Conservation (phyloP, 2,329 filamentous ascomycete species). For the Trichoderma endophyticum region DNA sequence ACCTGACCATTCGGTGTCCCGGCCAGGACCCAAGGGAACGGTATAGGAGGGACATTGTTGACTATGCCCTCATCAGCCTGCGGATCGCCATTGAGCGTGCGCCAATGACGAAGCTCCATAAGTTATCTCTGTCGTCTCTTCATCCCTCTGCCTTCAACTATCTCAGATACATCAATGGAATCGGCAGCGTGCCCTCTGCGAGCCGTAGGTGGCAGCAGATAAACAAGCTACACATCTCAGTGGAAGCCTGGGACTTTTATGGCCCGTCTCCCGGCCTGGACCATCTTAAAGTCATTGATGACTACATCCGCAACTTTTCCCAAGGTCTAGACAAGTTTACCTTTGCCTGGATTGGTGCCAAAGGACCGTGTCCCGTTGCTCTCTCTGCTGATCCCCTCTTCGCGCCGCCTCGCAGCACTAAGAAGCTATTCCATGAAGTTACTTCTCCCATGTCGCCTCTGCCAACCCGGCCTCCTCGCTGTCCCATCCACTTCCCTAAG, state of each 20-base stretch:
- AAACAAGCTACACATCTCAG: slow-evolving; percentile 66
- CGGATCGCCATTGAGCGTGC: slow-evolving; percentile 78
- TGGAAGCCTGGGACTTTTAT: slow-evolving; percentile 66
- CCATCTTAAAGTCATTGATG: slow-evolving; percentile 75
- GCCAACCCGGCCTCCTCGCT: slow-evolving; percentile 49
- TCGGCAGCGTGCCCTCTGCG: slow-evolving; percentile 71
- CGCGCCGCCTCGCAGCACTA: slow-evolving; percentile 49
- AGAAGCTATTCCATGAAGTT: slow-evolving; percentile 62
- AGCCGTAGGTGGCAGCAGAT: slow-evolving; percentile 75
- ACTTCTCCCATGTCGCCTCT: slow-evolving; percentile 63
- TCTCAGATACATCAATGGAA: slow-evolving; percentile 69
- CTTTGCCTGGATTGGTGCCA: slow-evolving; percentile 75
- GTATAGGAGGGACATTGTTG: slow-evolving; percentile 74
- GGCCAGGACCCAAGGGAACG: slow-evolving; percentile 66
- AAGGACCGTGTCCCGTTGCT: slow-evolving; percentile 71
- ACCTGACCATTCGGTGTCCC: slow-evolving; percentile 74
- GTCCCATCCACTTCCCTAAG: slow-evolving; percentile 62
- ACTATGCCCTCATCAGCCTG: slow-evolving; percentile 84
- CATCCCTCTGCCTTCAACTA: slow-evolving; percentile 76
- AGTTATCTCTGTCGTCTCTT: slow-evolving; percentile 69
- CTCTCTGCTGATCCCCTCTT: slow-evolving; percentile 69
- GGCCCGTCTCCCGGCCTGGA: slow-evolving; percentile 59
- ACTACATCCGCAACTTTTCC: slow-evolving; percentile 72
- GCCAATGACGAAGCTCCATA: slow-evolving; percentile 61
- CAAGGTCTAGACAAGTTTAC: slow-evolving; percentile 64